phyloP scores from a whole-genome alignment of 208 protist genomes.

The Porcisia deanei region DNA sequence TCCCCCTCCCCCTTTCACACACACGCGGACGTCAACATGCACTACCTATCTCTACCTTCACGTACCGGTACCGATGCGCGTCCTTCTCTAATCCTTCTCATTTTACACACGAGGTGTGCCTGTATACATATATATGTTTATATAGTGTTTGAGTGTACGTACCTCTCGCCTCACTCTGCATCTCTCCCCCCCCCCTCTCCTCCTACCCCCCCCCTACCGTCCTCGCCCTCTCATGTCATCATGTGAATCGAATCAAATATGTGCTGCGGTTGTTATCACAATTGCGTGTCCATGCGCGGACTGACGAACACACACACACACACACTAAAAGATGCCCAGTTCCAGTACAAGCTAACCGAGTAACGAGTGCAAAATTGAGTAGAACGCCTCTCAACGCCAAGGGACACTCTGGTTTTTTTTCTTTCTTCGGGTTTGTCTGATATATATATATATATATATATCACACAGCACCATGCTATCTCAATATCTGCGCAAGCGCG shows the following conservation, averaged over 20 bases:
- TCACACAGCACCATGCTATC: conserved; percentile 49
- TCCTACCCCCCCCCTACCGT: too few species aligned
- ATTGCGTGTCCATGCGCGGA: not conserved
- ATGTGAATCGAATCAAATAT: not conserved
- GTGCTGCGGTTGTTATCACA: not conserved
- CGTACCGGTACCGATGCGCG: too few species aligned
- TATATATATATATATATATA: not conserved
- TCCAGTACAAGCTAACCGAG: too few species aligned
- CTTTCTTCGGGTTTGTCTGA: too few species aligned
- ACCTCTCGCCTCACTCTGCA: not conserved
- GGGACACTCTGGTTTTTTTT: not conserved
- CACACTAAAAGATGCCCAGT: not conserved
- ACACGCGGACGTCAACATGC: too few species aligned
- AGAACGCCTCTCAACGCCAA: not conserved
- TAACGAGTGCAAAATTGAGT: not conserved
- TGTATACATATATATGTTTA: too few species aligned
- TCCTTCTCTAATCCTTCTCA: too few species aligned
- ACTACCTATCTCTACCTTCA: too few species aligned
- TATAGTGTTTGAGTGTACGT: not conserved
- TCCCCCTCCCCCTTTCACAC: not conserved
- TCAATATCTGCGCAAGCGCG: conserved; percentile 64
- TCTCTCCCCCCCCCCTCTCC: not conserved
- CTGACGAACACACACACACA: not conserved
- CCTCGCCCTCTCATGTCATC: not conserved
- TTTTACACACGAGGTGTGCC: too few species aligned